A percentile compares a stretch with the other conserved stretches of the same genome.
Conservation (phyloP, 1,284 basidiomycete species). For the Tilletia walkeri region DNA sequence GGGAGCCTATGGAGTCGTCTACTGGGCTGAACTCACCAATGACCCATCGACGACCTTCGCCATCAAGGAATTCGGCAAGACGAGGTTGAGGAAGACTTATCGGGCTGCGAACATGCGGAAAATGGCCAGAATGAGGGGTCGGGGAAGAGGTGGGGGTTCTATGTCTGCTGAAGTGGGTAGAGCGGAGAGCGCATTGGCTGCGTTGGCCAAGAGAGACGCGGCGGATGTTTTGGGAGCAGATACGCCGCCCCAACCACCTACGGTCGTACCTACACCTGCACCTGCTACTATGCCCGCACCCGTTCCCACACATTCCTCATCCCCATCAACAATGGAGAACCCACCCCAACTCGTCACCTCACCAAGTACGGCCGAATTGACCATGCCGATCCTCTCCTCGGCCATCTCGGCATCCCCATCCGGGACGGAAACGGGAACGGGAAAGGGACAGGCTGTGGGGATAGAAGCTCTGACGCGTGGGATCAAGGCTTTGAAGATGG, state of each 20-base stretch:
- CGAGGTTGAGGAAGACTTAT: conserved; percentile 40
- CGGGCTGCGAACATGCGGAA: conserved; percentile 27
- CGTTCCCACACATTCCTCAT: too few relatives aligned
- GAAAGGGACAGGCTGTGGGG: neutral
- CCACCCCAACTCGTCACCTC: neutral
- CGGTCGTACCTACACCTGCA: too few relatives aligned
- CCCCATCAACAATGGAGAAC: neutral
- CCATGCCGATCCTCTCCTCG: neutral
- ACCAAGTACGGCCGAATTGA: neutral
- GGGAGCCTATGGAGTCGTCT: conserved; percentile 49
- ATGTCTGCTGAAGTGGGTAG: neutral
- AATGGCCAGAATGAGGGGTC: conserved; percentile 7
- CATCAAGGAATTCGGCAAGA: conserved; percentile 54
- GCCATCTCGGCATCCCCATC: neutral
- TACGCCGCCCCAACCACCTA: too few relatives aligned
- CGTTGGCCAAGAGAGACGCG: neutral
- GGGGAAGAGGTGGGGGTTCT: neutral
- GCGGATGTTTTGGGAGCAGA: neutral
- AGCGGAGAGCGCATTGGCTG: neutral
- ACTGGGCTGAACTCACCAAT: conserved; percentile 37
- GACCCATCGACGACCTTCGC: conserved; percentile 28
- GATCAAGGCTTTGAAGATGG: neutral
- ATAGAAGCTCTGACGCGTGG: neutral
- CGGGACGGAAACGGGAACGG: neutral
- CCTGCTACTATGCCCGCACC: too few relatives aligned